Evolutionary conservation across 352 stramenopile genomes (phyloP).

Genomic region (Globisporangium emineosum): DNA sequence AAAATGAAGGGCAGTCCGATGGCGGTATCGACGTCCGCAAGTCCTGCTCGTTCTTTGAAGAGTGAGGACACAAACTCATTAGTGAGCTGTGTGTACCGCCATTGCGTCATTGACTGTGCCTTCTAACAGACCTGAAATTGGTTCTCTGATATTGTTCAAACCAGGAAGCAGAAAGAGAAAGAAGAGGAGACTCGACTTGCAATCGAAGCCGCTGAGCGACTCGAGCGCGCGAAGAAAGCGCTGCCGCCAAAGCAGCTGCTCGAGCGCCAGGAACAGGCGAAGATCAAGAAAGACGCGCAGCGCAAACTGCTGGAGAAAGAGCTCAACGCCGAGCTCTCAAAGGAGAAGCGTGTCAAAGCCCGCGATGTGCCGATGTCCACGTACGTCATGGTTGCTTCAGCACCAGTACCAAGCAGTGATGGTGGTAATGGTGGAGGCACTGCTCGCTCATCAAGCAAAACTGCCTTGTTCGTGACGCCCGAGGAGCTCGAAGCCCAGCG

Average conservation of each 20-base stretch:
- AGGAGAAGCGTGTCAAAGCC: constrained; percentile 40
- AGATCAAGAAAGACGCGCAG: constrained; percentile 39
- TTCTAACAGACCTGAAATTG: neutral
- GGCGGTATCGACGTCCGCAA: constrained; percentile 23
- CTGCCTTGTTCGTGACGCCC: neutral
- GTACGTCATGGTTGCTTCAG: constrained; percentile 24
- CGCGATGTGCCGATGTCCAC: constrained; percentile 51
- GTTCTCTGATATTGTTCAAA: neutral
- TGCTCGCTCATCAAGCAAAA: neutral
- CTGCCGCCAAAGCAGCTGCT: constrained; percentile 49
- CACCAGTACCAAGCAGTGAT: neutral
- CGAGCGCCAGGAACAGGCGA: constrained; percentile 41
- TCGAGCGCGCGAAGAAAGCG: constrained; percentile 45
- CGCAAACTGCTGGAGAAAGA: constrained; percentile 33
- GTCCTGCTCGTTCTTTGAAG: constrained; percentile 57
- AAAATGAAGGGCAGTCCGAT: neutral
- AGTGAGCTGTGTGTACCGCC: too few species aligned
- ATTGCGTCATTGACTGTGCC: too few species aligned
- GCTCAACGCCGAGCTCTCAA: constrained; percentile 30
- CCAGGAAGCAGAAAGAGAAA: constrained; percentile 43
- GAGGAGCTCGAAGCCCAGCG: constrained; percentile 36
- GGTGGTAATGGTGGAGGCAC: constrained; percentile 15
- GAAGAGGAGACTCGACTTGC: constrained; percentile 29
- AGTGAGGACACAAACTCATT: constrained; percentile 16
- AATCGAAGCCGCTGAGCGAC: constrained; percentile 25